A percentile compares a stretch with the other conserved stretches of the same genome.
These are phyloP conservation scores for Colletotrichum gloeosporioides DNA, from an alignment of 2,329 filamentous ascomycete species.

Conservation along the genomic window DNA sequence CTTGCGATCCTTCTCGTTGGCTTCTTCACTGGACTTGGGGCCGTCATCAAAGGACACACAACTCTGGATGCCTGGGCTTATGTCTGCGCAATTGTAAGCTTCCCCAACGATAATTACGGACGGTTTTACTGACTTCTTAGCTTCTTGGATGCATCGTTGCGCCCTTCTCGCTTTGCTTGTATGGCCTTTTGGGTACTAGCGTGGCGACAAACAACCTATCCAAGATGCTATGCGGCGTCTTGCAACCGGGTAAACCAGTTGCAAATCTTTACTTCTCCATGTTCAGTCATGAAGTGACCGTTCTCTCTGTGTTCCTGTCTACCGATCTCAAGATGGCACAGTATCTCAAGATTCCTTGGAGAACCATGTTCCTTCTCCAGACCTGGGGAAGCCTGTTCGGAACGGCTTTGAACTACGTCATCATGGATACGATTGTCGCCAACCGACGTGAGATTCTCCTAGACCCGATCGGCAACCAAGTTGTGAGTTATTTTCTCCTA, in stretches of 20 bases:
- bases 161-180: constrained; percentile 17
- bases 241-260: constrained; percentile 44
- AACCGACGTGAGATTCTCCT: constrained; percentile 45
- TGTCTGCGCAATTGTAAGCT: constrained; percentile 13
- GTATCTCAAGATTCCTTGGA: constrained; percentile 74
- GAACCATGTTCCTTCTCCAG: constrained; percentile 70
- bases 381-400: constrained; percentile 46
- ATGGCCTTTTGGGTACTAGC: constrained; percentile 12
- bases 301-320: constrained; percentile 36
- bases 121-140: neutral
- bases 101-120: no score
- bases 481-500: neutral
- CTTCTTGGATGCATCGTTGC: constrained; percentile 18
- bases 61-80: constrained; percentile 19
- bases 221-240: constrained; percentile 54
- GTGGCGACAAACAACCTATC: constrained; percentile 34
- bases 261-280: constrained; percentile 51
- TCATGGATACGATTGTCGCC: constrained; percentile 49
- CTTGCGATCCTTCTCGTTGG: constrained; percentile 35
- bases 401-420: constrained; percentile 48
- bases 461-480: constrained; percentile 18
- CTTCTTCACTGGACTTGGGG: constrained; percentile 40
- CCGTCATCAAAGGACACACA: constrained; percentile 34
- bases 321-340: constrained; percentile 73
- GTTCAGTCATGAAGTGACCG: constrained; percentile 36